Percentiles rank a stretch among this genome's conserved stretches.
Evolutionary conservation across 805 yeast genomes (phyloP).

Genomic region (Candida lessepsii): DNA sequence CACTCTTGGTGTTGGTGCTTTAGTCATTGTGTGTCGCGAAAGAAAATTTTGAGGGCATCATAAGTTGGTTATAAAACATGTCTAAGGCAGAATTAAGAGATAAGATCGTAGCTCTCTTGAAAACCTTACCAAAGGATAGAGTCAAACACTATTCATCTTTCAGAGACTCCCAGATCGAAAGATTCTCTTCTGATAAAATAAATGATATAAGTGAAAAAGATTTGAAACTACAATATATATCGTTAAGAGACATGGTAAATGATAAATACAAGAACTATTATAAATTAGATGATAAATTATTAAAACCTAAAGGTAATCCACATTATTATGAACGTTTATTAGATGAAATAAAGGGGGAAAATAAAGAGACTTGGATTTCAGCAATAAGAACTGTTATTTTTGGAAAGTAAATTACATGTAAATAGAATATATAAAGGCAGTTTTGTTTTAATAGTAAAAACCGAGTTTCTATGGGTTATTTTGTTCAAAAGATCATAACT

Average conservation of each 20-base stretch:
- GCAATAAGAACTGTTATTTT: constrained; percentile 75
- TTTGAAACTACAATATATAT: constrained; percentile 56
- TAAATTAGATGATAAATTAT: constrained; percentile 61
- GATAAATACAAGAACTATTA: constrained; percentile 66
- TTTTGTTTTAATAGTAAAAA: too few relatives aligned
- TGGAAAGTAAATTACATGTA: constrained; percentile 50
- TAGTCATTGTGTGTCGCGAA: constrained; percentile 5
- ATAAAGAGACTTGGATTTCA: constrained; percentile 59
- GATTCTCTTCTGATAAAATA: constrained; percentile 36
- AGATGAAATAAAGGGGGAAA: constrained; percentile 68
- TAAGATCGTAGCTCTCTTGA: constrained; percentile 55
- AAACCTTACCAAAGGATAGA: constrained; percentile 66
- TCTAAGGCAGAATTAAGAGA: constrained; percentile 50
- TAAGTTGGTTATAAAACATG: too few relatives aligned
- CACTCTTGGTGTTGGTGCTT: constrained; percentile 58
- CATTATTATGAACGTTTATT: constrained; percentile 69
- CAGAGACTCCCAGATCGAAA: constrained; percentile 57
- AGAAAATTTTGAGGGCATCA: neutral
- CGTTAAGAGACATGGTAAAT: constrained; percentile 55
- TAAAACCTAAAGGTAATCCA: constrained; percentile 84
- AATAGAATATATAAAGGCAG: neutral
- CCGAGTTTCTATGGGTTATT: too few relatives aligned
- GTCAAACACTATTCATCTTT: constrained; percentile 68
- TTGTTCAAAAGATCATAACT: too few relatives aligned
- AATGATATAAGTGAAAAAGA: constrained; percentile 46